Evolutionary conservation across 140 eudicot species (phyloP), one percentile per base, ranked within the genome.

Genomic region (Oenanthe javanica): DNA sequence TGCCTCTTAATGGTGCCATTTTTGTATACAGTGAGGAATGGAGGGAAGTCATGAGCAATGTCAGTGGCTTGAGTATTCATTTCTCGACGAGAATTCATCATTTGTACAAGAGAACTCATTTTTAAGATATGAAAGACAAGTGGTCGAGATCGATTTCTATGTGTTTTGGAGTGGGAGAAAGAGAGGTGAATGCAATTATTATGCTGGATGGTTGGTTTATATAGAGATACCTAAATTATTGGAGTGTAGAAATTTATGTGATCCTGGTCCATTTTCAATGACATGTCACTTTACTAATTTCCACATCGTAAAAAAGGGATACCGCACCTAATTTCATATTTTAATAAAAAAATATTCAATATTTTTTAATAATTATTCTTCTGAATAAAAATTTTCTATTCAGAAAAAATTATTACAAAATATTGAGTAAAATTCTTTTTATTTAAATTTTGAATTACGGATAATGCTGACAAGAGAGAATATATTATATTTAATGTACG

Each of bases 11-110:
- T 18, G 18, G 48, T 81, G 71, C 87, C 89, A 40, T 76, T 82
- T 83, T 72, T 83, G 89, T 83, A 82, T n/a, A 85, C 83, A 16
- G 81, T 84, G 75, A 88, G 40, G 0, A 82, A 75, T 1, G 91
- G 91, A 15, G 78, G 31, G 64, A 85, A 86, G 21, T 85, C 84
- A 31, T 83, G 86, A 55, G 51, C 61, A 23, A 88, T 75, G 31
- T 81, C 79, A 27, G 64, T 36, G 2, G 85, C 2, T 46, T 54
- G 10, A 4, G 75, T 40, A 21, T 83, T 77, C 82, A 77, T 79
- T 23, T 78, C n/a, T 13, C 5, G 25, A 47, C 8, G 72, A 47
- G 50, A 47, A 46, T 25, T 50, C 43, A 48, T 8, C 46, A 13
- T 67, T 13, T 67, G 73, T 12, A 67, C 19, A 12, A 31, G 43